Conservation (phyloP, 495 filamentous ascomycete species). For the Letharia lupina region DNA sequence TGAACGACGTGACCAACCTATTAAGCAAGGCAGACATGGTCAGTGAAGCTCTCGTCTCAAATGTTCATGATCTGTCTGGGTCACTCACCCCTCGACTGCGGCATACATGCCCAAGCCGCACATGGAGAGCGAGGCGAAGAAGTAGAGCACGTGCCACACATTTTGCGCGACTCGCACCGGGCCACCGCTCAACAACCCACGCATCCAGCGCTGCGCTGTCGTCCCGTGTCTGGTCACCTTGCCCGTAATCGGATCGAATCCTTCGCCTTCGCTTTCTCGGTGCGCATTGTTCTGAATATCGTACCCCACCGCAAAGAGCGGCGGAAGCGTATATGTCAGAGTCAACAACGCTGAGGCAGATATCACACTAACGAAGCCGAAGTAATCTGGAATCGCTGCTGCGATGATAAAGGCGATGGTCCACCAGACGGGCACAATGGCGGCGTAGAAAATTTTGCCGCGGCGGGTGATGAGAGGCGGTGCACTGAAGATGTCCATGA, state of each 20-base stretch:
- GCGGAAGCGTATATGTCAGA: conserved; percentile 43
- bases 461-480: conserved; percentile 40
- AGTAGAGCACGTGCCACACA: conserved; percentile 33
- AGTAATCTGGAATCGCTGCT: conserved; percentile 43
- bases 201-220: conserved; percentile 32
- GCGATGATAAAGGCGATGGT: conserved; percentile 43
- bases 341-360: conserved; percentile 40
- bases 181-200: conserved; percentile 31
- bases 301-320: conserved; percentile 38
- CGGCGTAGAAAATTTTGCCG: conserved; percentile 48
- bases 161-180: conserved; percentile 18
- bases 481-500: conserved; percentile 45
- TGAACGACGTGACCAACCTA: conserved; percentile 16
- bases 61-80: neutral
- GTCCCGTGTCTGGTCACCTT: conserved; percentile 29
- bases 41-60: conserved; percentile 3
- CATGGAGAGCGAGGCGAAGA: conserved; percentile 32
- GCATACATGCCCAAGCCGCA: conserved; percentile 36
- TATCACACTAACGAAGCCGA: conserved; percentile 38
- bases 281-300: conserved; percentile 39
- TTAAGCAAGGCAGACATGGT: conserved; percentile 1
- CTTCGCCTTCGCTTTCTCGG: conserved; percentile 27
- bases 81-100: conserved; percentile 28
- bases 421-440: conserved; percentile 50
- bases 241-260: conserved; percentile 40